Base-by-base conservation (phyloP, 2,329 filamentous ascomycete genomes). In the Microcyclosporella mali region DNA sequence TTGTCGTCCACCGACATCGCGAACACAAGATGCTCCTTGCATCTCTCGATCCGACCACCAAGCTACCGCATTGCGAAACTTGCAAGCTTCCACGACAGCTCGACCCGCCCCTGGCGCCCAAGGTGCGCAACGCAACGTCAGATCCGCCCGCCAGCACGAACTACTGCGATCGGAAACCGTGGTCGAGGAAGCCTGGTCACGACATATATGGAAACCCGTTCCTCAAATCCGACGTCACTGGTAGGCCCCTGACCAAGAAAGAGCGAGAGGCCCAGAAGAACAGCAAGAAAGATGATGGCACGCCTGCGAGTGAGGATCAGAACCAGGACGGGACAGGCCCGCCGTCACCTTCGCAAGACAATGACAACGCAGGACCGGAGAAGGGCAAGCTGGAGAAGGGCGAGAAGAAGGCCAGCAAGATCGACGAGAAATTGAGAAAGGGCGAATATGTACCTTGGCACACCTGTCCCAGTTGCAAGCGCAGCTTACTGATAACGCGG, bases 191-290 rank as follows among this genome's bases (percentile, higher is more conserved):
- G 61, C 73, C 79, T 2, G 84, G 84, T 47, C 84, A 81, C 66
- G 85, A 90, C 64, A 86, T 89, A 51, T 88, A 88, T 64, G 85
- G 84, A 38, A 86, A 88, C 65, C 85, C 83, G 19, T 89, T 85
- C 75, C 81, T 85, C 11, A 81, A 80, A 14, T 82, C 83, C 16
- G 80, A 81, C 16, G 80, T 80, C 11, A 61, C 59, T 6, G 58
- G 58, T 17, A 57, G 63, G 11, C 62, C 62, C 0, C 76, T 83
- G 47, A 84, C 84, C 47, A 85, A 85, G 70, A 88, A 74, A 67
- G 75, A 88, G 85, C 72, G 84, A 82, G 62, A 80, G 81, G 69
- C 78, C 81, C 44, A 53, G 38, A 57, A 58, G 63, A 67, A 58
- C 56, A 69, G 51, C 61, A 68, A 56, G 57, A 67, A 68, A 39